Evolutionary conservation across 345 rosid species (phyloP).

Genomic region (Bretschneidera sinensis): DNA sequence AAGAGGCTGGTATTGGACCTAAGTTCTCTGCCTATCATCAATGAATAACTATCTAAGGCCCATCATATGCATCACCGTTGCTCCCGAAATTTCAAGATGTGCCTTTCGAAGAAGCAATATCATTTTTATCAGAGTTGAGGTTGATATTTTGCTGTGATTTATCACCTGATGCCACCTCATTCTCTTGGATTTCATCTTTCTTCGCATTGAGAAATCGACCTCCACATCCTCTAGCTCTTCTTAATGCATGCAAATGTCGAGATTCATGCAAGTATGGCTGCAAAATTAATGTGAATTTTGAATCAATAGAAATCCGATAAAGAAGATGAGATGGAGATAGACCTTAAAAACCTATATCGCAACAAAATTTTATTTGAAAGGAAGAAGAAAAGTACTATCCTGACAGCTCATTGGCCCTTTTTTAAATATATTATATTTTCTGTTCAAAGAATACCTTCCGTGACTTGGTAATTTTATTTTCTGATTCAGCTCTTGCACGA

Average conservation of each 20-base stretch:
- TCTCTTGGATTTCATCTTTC: slow-evolving; percentile 50
- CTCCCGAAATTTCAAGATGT: slow-evolving; percentile 29
- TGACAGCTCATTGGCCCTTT: no score
- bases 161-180: slow-evolving; percentile 42
- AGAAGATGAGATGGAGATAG: neutral
- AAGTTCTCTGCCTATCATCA: slow-evolving; percentile 2
- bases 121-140: slow-evolving; percentile 51
- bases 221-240: slow-evolving; percentile 92
- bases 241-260: slow-evolving; percentile 88
- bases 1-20: neutral
- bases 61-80: neutral
- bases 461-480: slow-evolving; percentile 56
- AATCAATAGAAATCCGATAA: slow-evolving; percentile 1
- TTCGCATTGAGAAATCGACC: slow-evolving; percentile 88
- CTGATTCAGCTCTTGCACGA: slow-evolving; percentile 90
- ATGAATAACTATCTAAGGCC: neutral
- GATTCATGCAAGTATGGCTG: slow-evolving; percentile 99
- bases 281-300: slow-evolving; percentile 13
- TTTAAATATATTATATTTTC: neutral
- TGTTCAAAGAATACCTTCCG: slow-evolving; percentile 53
- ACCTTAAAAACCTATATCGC: slow-evolving; percentile 1
- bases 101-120: slow-evolving; percentile 39
- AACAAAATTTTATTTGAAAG: neutral
- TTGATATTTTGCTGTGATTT: slow-evolving; percentile 57
- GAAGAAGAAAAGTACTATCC: neutral